Evolutionary conservation across 441 rosid genomes (phyloP).

Genomic region (Eugenia klotzschiana): DNA sequence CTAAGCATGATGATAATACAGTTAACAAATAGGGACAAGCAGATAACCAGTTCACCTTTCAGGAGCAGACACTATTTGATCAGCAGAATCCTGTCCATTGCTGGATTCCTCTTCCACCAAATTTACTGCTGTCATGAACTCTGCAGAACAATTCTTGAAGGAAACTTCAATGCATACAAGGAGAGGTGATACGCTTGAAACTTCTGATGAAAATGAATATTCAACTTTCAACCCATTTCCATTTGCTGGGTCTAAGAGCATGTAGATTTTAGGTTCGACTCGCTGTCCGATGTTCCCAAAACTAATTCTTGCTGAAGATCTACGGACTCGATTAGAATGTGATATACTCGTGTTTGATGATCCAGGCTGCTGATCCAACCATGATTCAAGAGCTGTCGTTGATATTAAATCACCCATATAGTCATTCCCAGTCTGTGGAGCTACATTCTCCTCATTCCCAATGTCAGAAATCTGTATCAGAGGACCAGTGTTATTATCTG

Average conservation of each 20-base stretch:
- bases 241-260: conserved; percentile 60
- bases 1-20: background rate
- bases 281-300: conserved; percentile 54
- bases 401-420: conserved; percentile 58
- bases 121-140: conserved; percentile 36
- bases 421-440: conserved; percentile 17
- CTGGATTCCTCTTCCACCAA: conserved; percentile 53
- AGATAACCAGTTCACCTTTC: conserved; percentile 35
- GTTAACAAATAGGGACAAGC: background rate
- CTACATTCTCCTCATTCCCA: conserved; percentile 26
- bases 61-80: conserved; percentile 21
- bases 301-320: conserved; percentile 64
- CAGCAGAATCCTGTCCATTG: conserved; percentile 31
- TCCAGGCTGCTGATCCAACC: conserved; percentile 78
- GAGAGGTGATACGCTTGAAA: conserved; percentile 44
- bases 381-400: conserved; percentile 55
- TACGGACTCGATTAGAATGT: conserved; percentile 21
- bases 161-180: conserved; percentile 52
- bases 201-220: conserved; percentile 64
- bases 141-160: conserved; percentile 59
- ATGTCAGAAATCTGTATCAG: conserved; percentile 67
- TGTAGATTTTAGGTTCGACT: conserved; percentile 57
- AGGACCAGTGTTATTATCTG: conserved; percentile 29
- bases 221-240: conserved; percentile 83
- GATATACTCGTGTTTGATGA: conserved; percentile 30